Evolutionary conservation across 179 eudicot species (phyloP), one percentile per base, ranked within the genome.

Genomic region (Spergularia azorica): DNA sequence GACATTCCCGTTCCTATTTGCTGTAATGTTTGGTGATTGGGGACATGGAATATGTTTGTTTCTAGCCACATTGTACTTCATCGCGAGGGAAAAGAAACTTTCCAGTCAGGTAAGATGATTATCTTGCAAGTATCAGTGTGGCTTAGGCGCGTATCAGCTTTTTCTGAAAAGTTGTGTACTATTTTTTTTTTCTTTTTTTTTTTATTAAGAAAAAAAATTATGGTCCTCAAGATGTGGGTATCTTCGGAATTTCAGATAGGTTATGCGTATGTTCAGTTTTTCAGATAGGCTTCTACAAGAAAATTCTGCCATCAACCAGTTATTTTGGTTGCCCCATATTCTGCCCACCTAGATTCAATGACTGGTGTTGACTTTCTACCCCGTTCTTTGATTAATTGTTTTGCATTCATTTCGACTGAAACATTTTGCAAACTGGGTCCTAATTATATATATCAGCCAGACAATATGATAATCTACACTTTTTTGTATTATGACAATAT

Each of bases 11-110:
- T 95, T 95, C 84, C 92, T 95, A 83, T 95, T 95, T 69, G 98
- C 98, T 39, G 98, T 95, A 82, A 95, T 95, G 98, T 95, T 93
- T 83, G 98, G 97, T 60, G 98, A 95, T 78, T 95, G 98, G 98
- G 98, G 98, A 62, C 98, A 95, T 80, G 98, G 98, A 69, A 84
- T 91, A 73, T 95, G 99, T 84, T 86, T 95, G 83, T 86, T 95
- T 70, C 74, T 95, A 84, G 87, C 93, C 79, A 92, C 99, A 9
- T 78, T 95, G 51, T 78, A 87, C 81, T 95, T 95, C 81, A 87
- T 95, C 69, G 87, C 89, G 65, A 88, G 90, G 70, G 99, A 95
- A 85, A 87, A 85, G 80, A 95, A 86, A 81, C 84, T 83, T 74
- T 80, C 94, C 84, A 91, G 95, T 66, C 95, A 95, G 99, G 99